Percentiles rank a stretch among this genome's conserved stretches.
Conservation (phyloP, 1,284 basidiomycete species). For the Anthracocystis panici-leucophaei region DNA sequence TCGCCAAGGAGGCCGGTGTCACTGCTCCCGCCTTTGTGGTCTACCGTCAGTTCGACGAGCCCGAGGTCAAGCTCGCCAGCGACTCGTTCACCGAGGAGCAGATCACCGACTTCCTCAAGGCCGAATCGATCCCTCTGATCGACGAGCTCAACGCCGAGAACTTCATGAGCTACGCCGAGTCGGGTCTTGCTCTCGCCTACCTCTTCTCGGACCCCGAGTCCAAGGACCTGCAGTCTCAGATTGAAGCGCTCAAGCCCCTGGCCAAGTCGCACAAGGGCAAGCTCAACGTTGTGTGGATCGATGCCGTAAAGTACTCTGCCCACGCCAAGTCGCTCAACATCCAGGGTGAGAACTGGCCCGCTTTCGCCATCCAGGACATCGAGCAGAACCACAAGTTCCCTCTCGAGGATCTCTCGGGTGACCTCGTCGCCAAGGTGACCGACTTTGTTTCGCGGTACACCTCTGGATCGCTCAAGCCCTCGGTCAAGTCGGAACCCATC, state of each 20-base stretch:
- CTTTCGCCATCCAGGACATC: constrained; percentile 92
- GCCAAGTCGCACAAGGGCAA: constrained; percentile 85
- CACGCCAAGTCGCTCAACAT: constrained; percentile 96
- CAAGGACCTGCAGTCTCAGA: constrained; percentile 77
- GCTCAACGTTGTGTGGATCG: constrained; percentile 98
- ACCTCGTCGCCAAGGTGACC: constrained; percentile 72
- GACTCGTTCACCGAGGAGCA: constrained; percentile 71
- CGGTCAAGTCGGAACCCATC: constrained; percentile 90
- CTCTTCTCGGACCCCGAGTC: constrained; percentile 88
- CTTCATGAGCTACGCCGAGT: constrained; percentile 85
- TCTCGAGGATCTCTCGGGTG: constrained; percentile 77
- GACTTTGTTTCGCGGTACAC: constrained; percentile 78
- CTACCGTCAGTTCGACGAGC: constrained; percentile 93
- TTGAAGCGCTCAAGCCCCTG: constrained; percentile 80
- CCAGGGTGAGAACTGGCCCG: constrained; percentile 82
- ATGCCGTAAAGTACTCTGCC: constrained; percentile 89
- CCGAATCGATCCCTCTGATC: constrained; percentile 87
- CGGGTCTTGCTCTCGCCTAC: constrained; percentile 90
- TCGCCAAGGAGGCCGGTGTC: constrained; percentile 79
- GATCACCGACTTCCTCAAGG: constrained; percentile 77
- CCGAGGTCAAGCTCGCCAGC: constrained; percentile 75
- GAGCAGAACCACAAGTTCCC: constrained; percentile 89
- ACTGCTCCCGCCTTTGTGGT: constrained; percentile 85
- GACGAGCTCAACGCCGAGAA: constrained; percentile 96
- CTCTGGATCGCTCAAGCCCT: constrained; percentile 81